phyloP scores from a whole-genome alignment of 2,329 filamentous ascomycete species.

The Trichoderma gracile region DNA sequence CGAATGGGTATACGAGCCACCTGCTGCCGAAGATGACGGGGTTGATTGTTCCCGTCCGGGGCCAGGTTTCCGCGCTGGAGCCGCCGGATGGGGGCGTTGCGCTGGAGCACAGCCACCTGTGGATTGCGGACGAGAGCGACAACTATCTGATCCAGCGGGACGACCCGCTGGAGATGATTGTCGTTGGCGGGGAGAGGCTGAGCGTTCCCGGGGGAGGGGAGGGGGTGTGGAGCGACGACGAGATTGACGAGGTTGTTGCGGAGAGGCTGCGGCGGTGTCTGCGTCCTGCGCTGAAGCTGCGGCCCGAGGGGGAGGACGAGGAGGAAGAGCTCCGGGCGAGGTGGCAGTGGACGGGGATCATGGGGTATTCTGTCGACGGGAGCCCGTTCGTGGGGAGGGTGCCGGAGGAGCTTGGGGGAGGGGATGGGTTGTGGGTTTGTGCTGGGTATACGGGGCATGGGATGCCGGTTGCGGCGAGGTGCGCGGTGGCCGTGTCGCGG shows the following conservation, averaged over 20 bases:
- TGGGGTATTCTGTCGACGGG: constrained; percentile 71
- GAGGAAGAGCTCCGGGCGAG: constrained; percentile 51
- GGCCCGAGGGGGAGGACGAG: constrained; percentile 38
- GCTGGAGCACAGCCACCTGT: constrained; percentile 63
- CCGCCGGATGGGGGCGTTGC: constrained; percentile 49
- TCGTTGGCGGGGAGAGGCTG: constrained; percentile 70
- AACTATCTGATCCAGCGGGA: constrained; percentile 76
- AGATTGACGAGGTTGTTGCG: constrained; percentile 57
- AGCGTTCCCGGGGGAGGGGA: constrained; percentile 49
- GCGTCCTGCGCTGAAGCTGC: constrained; percentile 45
- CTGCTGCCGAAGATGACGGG: constrained; percentile 68
- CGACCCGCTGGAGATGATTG: constrained; percentile 55
- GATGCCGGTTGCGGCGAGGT: constrained; percentile 72
- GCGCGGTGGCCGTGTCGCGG: constrained; percentile 62
- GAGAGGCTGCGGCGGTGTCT: constrained; percentile 55
- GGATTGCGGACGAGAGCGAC: constrained; percentile 58
- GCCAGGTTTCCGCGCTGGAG: constrained; percentile 67
- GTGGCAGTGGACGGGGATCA: constrained; percentile 77
- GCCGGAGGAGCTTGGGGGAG: constrained; percentile 53
- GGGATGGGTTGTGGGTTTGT: constrained; percentile 57
- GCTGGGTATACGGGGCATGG: constrained; percentile 74
- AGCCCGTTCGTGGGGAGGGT: constrained; percentile 71
- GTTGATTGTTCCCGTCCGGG: constrained; percentile 74
- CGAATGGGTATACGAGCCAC: constrained; percentile 80
- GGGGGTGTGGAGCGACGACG: constrained; percentile 61